Evolutionary conservation across 129 eudicot species (phyloP), one percentile per base, ranked within the genome.

Genomic region (Daucus carota): DNA sequence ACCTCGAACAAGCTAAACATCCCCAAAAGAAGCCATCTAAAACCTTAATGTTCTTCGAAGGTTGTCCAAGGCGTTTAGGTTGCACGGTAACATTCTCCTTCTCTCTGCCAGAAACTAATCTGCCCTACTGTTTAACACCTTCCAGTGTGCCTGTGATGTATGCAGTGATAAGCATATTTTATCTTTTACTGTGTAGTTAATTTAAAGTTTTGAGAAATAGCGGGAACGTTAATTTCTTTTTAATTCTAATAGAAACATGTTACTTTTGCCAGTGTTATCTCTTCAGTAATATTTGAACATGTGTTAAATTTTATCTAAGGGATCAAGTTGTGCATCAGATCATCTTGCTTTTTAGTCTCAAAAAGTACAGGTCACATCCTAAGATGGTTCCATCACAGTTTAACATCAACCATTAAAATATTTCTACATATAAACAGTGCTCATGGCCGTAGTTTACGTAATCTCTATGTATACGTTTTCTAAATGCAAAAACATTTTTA

Each of bases 31-130:
- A 86, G 80, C 88, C 96, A 14, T 83, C 86, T 10, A 95, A 95
- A 80, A 95, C 97, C 6, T 83, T 91, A 80, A 95, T 95, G 99
- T 95, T 85, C 80, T 89, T 95, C 72, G 97, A 89, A 62, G 97
- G 99, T 80, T 95, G 99, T 78, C 99, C 99, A 12, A 80, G 92
- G 83, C 97, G 96, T 41, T 79, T 95, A 75, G 97, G 99, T 77
- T 95, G 99, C 93, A 91, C 99, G 88, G 99, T 95, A 91, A 84
- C 33, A 63, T 38, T 70, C 34, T 38, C 50, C 74, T 41, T 40
- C 65, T 57, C 65, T 24, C 40, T 22, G 28, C 13, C 31, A 11
- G 16, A 10, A n/a, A 0, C 74, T 70, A 70, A 67, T 34, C 45
- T 67, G 40, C 42, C 7, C n/a, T 70, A n/a, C 18, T 24, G 11